Evolutionary conservation across 352 stramenopile genomes (phyloP), one percentile per base, ranked within the genome.

Genomic region (Globisporangium solare): DNA sequence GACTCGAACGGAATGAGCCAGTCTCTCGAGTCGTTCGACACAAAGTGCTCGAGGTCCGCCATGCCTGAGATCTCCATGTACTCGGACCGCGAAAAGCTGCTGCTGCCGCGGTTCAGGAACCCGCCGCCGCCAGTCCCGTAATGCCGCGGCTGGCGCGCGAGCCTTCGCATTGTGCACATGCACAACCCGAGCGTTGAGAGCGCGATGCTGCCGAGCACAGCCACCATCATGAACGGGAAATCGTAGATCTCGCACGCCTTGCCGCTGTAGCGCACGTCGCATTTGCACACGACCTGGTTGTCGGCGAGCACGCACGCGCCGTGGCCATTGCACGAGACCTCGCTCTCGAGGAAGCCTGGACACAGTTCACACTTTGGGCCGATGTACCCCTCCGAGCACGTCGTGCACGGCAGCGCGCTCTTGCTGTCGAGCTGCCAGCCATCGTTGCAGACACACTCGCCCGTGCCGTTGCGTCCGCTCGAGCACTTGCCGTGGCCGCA

Each of bases 1-100:
- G 88, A 86, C 61, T 95, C 79, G 42, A 94, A 95, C 46, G 82
- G 83, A 40, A 96, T 94, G n/a, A 96, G 73, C 87, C 87, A 96
- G 60, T 96, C 87, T 47, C 81, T 73, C 17, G 75, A 88, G 61
- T 93, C 84, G 56, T 90, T 92, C 31, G 82, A 92, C 10, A 95
- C 84, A 42, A 94, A 94, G 52, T 88, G 91, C 66, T 94, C 84
- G 40, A 94, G 66, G 56, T 94, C 84, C 35, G 80, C 75, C 82
- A 94, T 86, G 57, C 88, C 80, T 39, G 82, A 86, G 58, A 94
- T 94, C 43, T 94, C 84, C 13, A 94, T 71, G 57, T 94, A 94
- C 61, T 90, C 84, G 10, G 83, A 89, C 21, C 82, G 73, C 21
- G 81, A 86, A 48, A 92, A 94, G 17, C 32, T 51, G 50, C 75